Percentiles rank a stretch among this genome's conserved stretches.
Conservation (phyloP, 192 early-diverging fungal genomes). For the Phycomyces nitens region DNA sequence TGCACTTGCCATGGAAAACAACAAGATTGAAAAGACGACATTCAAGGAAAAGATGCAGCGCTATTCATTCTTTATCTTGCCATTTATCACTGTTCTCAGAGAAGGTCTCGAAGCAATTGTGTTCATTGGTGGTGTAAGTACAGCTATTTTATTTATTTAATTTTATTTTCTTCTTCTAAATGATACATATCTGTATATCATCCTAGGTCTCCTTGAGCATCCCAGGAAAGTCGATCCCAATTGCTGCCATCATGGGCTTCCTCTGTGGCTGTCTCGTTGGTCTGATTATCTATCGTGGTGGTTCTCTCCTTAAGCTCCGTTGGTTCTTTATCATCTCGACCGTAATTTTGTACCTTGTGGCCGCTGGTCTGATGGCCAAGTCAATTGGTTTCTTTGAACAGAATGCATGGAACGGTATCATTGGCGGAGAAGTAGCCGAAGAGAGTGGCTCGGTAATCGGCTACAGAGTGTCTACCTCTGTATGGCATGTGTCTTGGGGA, state of each 20-base stretch:
- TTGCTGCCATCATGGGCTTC: constrained; percentile 73
- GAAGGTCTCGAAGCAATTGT: constrained; percentile 91
- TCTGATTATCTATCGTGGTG: constrained; percentile 69
- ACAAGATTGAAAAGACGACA: constrained; percentile 22
- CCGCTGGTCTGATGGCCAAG: constrained; percentile 75
- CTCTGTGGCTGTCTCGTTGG: constrained; percentile 67
- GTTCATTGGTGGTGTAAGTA: constrained; percentile 79
- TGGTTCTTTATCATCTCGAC: constrained; percentile 79
- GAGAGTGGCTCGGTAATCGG: constrained; percentile 41
- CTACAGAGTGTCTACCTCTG: constrained; percentile 32
- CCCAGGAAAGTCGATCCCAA: constrained; percentile 67
- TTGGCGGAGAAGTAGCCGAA: constrained; percentile 66
- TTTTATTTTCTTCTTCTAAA: not conserved
- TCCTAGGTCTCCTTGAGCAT: constrained; percentile 60
- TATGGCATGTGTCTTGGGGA: constrained; percentile 24
- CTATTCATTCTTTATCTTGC: constrained; percentile 78
- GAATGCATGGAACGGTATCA: constrained; percentile 57
- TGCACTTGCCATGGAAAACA: constrained; percentile 28
- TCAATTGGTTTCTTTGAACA: constrained; percentile 65
- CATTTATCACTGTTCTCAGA: constrained; percentile 80
- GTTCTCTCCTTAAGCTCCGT: constrained; percentile 63
- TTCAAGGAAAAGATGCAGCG: constrained; percentile 45
- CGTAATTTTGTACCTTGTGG: constrained; percentile 71
- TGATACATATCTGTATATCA: not conserved
- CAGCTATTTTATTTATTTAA: too few species aligned